phyloP scores from a whole-genome alignment of 2,329 filamentous ascomycete species.

The Boeremia lycopersici region DNA sequence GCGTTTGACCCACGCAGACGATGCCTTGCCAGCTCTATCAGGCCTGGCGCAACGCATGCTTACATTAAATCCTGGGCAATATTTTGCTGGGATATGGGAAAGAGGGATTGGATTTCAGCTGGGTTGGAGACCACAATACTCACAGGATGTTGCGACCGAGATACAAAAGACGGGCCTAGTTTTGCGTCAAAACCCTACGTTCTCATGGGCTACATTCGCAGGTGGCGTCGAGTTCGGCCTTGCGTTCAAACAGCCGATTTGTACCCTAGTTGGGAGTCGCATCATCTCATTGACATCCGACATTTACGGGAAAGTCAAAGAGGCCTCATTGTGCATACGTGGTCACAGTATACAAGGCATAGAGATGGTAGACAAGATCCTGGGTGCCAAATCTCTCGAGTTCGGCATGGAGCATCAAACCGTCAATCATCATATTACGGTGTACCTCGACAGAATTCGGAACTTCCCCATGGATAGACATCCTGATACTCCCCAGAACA shows the following conservation, averaged over 20 bases:
- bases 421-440: too few relatives aligned
- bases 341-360: not conserved
- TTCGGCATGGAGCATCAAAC: too few relatives aligned
- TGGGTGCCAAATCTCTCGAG: not conserved
- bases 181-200: not conserved
- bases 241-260: not conserved
- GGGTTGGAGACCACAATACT: not conserved
- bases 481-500: not conserved
- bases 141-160: not conserved
- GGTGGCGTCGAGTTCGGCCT: not conserved
- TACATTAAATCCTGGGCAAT: not conserved
- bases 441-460: not conserved
- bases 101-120: not conserved
- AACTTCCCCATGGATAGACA: not conserved
- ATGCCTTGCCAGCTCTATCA: constrained; percentile 16
- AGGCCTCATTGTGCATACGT: not conserved
- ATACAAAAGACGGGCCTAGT: not conserved
- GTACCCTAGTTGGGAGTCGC: not conserved
- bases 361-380: not conserved
- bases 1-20: constrained; percentile 1
- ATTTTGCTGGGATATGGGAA: constrained; percentile 16
- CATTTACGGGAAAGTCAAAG: not conserved
- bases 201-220: not conserved
- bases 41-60: constrained; percentile 7
- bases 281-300: not conserved